Evolutionary conservation across 2,329 filamentous ascomycete species (phyloP).

Genomic region (Simplicillium sp.): DNA sequence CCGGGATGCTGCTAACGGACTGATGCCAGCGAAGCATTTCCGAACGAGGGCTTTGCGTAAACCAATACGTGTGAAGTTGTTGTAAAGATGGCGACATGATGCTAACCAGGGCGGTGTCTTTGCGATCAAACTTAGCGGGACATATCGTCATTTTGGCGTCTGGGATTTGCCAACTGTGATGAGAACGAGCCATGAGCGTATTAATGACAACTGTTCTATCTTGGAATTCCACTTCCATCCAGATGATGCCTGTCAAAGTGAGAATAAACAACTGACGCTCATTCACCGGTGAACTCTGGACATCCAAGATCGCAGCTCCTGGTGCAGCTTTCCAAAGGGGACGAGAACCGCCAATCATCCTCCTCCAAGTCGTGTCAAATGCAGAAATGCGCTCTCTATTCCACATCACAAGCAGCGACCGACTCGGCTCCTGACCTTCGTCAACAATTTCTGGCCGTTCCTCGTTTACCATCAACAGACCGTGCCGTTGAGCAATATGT

Average conservation of each 20-base stretch:
- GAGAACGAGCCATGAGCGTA: slow-evolving; percentile 14
- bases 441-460: slow-evolving; percentile 1
- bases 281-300: slow-evolving; percentile 1
- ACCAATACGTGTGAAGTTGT: neutral
- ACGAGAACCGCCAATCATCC: neutral
- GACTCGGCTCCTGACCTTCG: slow-evolving; percentile 8
- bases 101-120: neutral
- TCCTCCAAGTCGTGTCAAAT: slow-evolving; percentile 18
- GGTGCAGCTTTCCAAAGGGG: neutral
- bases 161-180: slow-evolving; percentile 15
- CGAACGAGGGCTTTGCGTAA: neutral
- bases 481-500: slow-evolving; percentile 27
- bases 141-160: slow-evolving; percentile 19
- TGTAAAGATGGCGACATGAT: neutral
- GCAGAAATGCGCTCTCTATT: slow-evolving; percentile 23
- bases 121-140: slow-evolving; percentile 10
- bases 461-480: slow-evolving; percentile 27
- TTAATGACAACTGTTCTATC: slow-evolving; percentile 11
- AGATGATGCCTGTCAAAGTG: slow-evolving; percentile 2
- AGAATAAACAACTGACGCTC: slow-evolving; percentile 4
- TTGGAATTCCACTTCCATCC: neutral
- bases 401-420: slow-evolving; percentile 23
- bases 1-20: neutral
- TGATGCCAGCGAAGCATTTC: neutral
- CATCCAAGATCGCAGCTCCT: neutral